These are phyloP conservation scores for Plasmodium vinckei DNA, from an alignment of 169 alveolate species.

Conservation along the genomic window DNA sequence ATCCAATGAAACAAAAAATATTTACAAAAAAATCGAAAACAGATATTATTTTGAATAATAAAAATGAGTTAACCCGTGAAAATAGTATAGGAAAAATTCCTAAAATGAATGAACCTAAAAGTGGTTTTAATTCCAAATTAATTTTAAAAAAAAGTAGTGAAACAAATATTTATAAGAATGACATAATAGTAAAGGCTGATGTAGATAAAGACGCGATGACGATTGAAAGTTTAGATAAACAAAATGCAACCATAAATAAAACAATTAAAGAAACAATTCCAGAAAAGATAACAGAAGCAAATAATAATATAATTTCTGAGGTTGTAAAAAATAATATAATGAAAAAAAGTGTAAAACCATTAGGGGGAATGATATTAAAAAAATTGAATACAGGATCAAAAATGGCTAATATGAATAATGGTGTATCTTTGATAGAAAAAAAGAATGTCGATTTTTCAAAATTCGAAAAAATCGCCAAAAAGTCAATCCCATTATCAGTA, in stretches of 20 bases:
- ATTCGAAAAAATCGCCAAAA: slow-evolving; percentile 1
- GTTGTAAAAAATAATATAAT: no score
- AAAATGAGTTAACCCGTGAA: neutral
- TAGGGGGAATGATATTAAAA: neutral
- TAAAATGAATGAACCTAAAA: neutral
- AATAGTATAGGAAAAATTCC: neutral
- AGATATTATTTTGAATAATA: neutral
- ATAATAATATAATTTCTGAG: neutral
- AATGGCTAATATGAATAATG: neutral
- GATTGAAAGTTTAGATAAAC: neutral
- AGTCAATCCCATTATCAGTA: neutral
- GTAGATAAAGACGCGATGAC: neutral
- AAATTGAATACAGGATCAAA: neutral
- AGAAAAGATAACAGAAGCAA: neutral
- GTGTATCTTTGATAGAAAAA: neutral
- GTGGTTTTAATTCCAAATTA: neutral
- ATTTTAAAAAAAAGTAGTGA: neutral
- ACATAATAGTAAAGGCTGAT: neutral
- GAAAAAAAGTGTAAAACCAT: neutral
- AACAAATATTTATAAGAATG: neutral
- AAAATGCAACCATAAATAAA: neutral
- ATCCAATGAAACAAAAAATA: neutral
- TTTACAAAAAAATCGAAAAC: neutral
- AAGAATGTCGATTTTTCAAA: slow-evolving; percentile 3
- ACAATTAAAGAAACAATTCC: neutral